Percentiles rank a stretch among this genome's conserved stretches.
These are phyloP conservation scores for Lactarius hengduanensis DNA, from an alignment of 768 basidiomycete genomes.

Conservation along the genomic window DNA sequence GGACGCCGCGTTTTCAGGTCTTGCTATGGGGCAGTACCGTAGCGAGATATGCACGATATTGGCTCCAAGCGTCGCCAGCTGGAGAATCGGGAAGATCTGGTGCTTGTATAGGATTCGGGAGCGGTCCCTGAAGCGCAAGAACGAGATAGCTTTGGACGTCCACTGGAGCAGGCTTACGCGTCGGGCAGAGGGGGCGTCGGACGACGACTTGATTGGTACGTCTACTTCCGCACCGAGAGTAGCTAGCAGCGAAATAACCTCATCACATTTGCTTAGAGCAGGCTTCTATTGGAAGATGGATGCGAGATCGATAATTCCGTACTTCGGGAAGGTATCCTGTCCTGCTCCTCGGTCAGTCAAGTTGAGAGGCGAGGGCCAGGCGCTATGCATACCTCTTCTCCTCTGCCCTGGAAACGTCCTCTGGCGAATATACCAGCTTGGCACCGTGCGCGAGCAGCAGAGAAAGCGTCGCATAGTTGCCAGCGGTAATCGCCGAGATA, in stretches of 20 bases:
- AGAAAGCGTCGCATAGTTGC: conserved; percentile 34
- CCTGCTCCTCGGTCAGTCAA: background rate
- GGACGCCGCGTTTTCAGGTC: background rate
- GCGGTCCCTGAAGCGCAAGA: background rate
- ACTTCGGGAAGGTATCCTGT: background rate
- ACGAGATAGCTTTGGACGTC: conserved; percentile 9
- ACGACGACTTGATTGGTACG: conserved; percentile 5
- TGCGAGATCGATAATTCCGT: background rate
- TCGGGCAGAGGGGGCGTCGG: background rate
- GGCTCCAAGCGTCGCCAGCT: conserved; percentile 8
- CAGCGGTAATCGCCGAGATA: conserved; percentile 31
- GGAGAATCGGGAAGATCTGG: conserved; percentile 5
- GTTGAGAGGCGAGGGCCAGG: background rate
- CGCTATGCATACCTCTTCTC: conserved; percentile 24
- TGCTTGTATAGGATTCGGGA: background rate
- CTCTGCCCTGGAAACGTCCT: conserved; percentile 32
- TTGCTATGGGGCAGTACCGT: conserved; percentile 3
- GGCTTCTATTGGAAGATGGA: conserved; percentile 33
- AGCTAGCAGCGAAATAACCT: conserved; percentile 34
- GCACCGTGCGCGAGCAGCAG: conserved; percentile 36
- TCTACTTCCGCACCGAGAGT: conserved; percentile 34
- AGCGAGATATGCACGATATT: conserved; percentile 13
- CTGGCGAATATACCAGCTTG: conserved; percentile 30
- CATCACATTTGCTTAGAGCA: conserved; percentile 30
- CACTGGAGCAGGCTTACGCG: conserved; percentile 31